Conservation (phyloP, 495 filamentous ascomycete genomes). For the Penicillium mononematosum region DNA sequence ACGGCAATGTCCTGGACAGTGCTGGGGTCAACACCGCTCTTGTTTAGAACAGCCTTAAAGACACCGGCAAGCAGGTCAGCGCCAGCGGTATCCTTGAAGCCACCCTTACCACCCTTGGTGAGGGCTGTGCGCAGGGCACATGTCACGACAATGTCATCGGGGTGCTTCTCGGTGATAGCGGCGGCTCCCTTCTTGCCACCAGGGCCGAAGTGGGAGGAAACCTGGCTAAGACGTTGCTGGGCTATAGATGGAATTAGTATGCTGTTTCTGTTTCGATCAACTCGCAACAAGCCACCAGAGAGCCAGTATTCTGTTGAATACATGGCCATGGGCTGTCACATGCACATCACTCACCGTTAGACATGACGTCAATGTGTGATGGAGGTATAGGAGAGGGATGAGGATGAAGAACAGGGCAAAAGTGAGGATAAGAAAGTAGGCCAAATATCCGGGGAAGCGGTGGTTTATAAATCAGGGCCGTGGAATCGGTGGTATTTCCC, state of each 20-base stretch:
- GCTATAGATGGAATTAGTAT: slow-evolving; percentile 35
- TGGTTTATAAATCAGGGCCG: slow-evolving; percentile 30
- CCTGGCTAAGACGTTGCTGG: slow-evolving; percentile 61
- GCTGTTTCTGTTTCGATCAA: background rate
- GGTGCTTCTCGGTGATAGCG: slow-evolving; percentile 58
- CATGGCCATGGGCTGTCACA: background rate
- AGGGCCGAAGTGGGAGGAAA: slow-evolving; percentile 58
- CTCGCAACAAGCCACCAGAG: background rate
- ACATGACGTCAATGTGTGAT: slow-evolving; percentile 41
- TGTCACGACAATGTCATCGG: slow-evolving; percentile 86
- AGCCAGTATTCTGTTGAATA: slow-evolving; percentile 3
- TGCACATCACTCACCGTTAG: slow-evolving; percentile 35
- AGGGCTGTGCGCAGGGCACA: slow-evolving; percentile 88
- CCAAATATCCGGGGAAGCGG: slow-evolving; percentile 14
- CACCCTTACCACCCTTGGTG: slow-evolving; percentile 88
- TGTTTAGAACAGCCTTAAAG: slow-evolving; percentile 74
- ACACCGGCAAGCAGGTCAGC: slow-evolving; percentile 84
- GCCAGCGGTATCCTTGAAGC: slow-evolving; percentile 89
- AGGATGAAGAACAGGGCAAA: slow-evolving; percentile 14
- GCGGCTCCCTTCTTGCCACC: slow-evolving; percentile 48
- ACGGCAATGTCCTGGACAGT: slow-evolving; percentile 91
- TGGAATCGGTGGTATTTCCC: slow-evolving; percentile 34
- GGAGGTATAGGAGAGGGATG: slow-evolving; percentile 11
- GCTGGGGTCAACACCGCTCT: slow-evolving; percentile 79
- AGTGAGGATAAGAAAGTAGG: slow-evolving; percentile 12